These are phyloP conservation scores for Phallus indusiatus DNA, from an alignment of 768 basidiomycete species.

Conservation along the genomic window DNA sequence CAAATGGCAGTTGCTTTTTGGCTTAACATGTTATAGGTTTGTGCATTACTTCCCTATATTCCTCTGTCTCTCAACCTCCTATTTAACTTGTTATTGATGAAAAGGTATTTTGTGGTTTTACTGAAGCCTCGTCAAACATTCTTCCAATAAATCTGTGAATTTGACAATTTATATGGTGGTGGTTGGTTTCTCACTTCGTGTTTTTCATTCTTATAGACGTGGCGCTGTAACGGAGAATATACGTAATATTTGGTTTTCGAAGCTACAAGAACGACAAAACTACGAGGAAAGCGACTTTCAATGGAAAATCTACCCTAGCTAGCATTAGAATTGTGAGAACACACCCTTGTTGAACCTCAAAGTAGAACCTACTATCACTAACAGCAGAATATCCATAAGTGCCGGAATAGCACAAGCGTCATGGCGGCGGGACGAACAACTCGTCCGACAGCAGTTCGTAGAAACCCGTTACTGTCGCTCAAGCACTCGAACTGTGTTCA, in stretches of 20 bases:
- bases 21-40: constrained; percentile 66
- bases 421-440: no score
- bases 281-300: constrained; percentile 65
- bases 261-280: constrained; percentile 62
- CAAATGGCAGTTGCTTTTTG: no score
- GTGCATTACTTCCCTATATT: constrained; percentile 39
- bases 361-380: no score
- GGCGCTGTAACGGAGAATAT: constrained; percentile 73
- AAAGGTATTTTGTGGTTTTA: no score
- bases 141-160: constrained; percentile 36
- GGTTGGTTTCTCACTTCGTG: neutral
- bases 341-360: no score
- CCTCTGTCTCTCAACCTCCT: neutral
- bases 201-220: constrained; percentile 23
- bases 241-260: constrained; percentile 87
- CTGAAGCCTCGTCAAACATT: no score
- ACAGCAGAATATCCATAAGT: no score
- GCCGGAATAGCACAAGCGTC: no score
- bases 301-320: constrained; percentile 80
- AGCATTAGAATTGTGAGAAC: constrained; percentile 76
- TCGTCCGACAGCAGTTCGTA: no score
- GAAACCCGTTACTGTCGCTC: no score
- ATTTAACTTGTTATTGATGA: constrained; percentile 9
- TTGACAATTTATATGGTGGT: neutral
- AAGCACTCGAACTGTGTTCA: no score